Evolutionary conservation across 2,329 filamentous ascomycete genomes (phyloP).

Genomic region (Colletotrichum sp.): DNA sequence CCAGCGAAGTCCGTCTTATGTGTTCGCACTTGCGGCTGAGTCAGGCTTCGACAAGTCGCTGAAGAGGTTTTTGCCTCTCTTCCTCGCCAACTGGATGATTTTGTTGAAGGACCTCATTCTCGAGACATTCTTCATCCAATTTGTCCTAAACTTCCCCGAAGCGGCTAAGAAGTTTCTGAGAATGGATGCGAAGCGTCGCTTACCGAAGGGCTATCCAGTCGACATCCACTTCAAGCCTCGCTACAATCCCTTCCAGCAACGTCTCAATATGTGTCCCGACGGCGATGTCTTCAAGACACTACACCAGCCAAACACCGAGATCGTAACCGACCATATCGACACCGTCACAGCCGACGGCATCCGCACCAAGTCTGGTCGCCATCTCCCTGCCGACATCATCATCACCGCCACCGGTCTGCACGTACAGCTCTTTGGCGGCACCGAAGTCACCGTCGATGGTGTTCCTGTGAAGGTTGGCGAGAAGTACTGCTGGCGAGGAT

Average conservation of each 20-base stretch:
- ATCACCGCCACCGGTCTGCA: conserved; percentile 72
- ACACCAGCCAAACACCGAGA: conserved; percentile 44
- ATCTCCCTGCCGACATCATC: conserved; percentile 68
- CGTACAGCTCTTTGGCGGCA: conserved; percentile 60
- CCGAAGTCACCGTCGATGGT: conserved; percentile 59
- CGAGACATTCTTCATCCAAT: conserved; percentile 50
- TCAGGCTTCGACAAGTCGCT: conserved; percentile 41
- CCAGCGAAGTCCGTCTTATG: conserved; percentile 78
- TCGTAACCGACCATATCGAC: conserved; percentile 59
- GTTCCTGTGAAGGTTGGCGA: conserved; percentile 48
- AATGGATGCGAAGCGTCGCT: conserved; percentile 44
- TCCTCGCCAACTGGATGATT: conserved; percentile 49
- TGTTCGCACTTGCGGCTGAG: conserved; percentile 57
- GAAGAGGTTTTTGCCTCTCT: conserved; percentile 48
- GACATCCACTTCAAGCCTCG: conserved; percentile 68
- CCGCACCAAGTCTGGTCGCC: conserved; percentile 48
- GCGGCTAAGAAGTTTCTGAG: conserved; percentile 53
- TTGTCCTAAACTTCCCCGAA: conserved; percentile 59
- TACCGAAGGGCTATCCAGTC: conserved; percentile 59
- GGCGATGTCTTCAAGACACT: conserved; percentile 62
- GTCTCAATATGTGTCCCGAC: conserved; percentile 70
- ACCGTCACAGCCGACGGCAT: conserved; percentile 54
- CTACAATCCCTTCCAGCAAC: conserved; percentile 75
- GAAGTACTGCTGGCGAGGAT: conserved; percentile 66
- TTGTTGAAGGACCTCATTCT: conserved; percentile 54